Evolutionary conservation across 768 basidiomycete genomes (phyloP).

Genomic region (Pleurotus giganteus): DNA sequence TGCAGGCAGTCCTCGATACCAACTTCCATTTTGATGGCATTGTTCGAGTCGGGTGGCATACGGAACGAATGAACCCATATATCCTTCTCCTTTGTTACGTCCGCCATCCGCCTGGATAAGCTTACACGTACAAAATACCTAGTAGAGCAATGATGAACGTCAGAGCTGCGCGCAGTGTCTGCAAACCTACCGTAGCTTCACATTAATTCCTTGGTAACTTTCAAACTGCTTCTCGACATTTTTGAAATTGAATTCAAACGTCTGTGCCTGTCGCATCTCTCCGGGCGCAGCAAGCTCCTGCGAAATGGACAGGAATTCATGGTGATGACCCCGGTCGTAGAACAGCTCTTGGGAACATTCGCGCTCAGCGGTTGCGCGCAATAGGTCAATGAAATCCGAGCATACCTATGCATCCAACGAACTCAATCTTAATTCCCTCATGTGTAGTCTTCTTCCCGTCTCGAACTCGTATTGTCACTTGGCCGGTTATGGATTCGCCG

Average conservation of each 20-base stretch:
- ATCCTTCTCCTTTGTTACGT: constrained; percentile 90
- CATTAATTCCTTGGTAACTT: constrained; percentile 97
- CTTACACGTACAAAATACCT: constrained; percentile 94
- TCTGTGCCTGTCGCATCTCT: constrained; percentile 95
- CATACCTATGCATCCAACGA: constrained; percentile 92
- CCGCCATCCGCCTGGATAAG: constrained; percentile 89
- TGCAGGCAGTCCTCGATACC: constrained; percentile 99
- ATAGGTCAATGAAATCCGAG: constrained; percentile 3
- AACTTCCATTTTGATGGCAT: constrained; percentile 99
- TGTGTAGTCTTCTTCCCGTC: constrained; percentile 95
- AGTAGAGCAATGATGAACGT: neutral
- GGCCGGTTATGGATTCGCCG: constrained; percentile 87
- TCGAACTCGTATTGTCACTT: constrained; percentile 83
- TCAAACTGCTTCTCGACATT: constrained; percentile 99
- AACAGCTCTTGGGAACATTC: constrained; percentile 64
- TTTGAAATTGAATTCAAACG: constrained; percentile 96
- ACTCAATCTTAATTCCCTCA: constrained; percentile 97
- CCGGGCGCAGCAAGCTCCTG: constrained; percentile 96
- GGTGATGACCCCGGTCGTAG: constrained; percentile 97
- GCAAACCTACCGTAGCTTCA: constrained; percentile 79
- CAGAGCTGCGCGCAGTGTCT: neutral
- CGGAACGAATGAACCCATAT: constrained; percentile 98
- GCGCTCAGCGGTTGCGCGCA: neutral
- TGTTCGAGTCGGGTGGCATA: constrained; percentile 98
- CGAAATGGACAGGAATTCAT: constrained; percentile 94